These are phyloP conservation scores for Geopyxis carbonaria DNA, from an alignment of 495 filamentous ascomycete genomes.

Conservation along the genomic window DNA sequence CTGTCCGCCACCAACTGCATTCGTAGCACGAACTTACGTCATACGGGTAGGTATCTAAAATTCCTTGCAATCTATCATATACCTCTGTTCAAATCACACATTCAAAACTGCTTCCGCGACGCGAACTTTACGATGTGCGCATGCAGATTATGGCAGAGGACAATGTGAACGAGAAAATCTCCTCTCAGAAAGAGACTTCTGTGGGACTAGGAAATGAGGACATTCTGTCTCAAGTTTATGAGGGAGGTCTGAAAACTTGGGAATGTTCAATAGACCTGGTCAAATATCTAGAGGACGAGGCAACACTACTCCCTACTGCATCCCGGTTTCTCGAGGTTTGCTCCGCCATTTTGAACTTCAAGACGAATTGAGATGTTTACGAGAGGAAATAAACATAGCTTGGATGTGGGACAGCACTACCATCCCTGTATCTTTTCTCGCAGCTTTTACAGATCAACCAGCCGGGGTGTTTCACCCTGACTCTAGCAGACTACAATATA, in stretches of 20 bases:
- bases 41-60: no score
- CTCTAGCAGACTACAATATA: conserved; percentile 75
- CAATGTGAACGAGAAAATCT: conserved; percentile 78
- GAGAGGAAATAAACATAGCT: no score
- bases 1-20: no score
- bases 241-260: conserved; percentile 99
- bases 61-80: no score
- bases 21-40: no score
- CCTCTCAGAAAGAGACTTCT: conserved; percentile 53
- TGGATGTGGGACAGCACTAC: conserved; percentile 80
- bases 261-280: conserved; percentile 85
- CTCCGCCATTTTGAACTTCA: no score
- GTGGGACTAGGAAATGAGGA: conserved; percentile 46
- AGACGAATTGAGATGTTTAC: no score
- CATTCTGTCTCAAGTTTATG: conserved; percentile 78
- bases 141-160: conserved; percentile 90
- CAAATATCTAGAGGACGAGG: conserved; percentile 37
- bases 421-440: conserved; percentile 60
- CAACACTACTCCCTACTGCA: background rate
- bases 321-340: no score
- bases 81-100: no score
- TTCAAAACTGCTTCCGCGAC: conserved; percentile 39
- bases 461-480: background rate
- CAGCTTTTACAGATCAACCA: conserved; percentile 34
- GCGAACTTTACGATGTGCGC: conserved; percentile 84